A percentile compares a stretch with the other conserved stretches of the same genome.
phyloP scores from a whole-genome alignment of 139 green algal genomes.

The Chlorella sp. region DNA sequence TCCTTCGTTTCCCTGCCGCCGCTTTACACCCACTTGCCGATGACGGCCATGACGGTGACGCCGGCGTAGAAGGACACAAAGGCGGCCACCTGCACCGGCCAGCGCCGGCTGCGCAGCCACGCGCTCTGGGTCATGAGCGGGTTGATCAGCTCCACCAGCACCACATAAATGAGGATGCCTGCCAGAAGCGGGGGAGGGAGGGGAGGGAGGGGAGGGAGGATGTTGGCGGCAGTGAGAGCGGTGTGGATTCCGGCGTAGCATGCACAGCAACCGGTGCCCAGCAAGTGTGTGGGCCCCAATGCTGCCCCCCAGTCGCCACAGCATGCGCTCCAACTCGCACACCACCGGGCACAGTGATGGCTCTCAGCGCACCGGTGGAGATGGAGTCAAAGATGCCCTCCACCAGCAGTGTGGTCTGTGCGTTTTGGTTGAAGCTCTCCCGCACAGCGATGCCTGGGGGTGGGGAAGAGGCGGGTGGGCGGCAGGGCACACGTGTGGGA shows the following conservation, averaged over 20 bases:
- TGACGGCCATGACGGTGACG: conserved; percentile 28
- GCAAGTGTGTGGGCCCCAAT: no score
- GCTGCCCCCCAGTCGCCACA: no score
- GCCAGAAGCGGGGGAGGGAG: no score
- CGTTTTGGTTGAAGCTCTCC: conserved; percentile 55
- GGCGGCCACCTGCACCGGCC: conserved; percentile 18
- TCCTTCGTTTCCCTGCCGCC: no score
- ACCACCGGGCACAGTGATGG: no score
- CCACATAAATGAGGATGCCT: conserved; percentile 38
- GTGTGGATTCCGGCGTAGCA: no score
- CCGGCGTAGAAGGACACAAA: conserved; percentile 27
- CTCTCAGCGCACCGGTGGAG: conserved; percentile 8
- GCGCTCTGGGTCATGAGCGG: conserved; percentile 30
- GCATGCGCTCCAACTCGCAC: no score
- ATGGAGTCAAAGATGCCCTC: conserved; percentile 37
- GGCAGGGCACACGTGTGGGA: not conserved
- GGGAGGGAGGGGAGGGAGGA: no score
- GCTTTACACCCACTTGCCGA: conserved; percentile 20
- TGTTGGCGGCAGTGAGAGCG: no score
- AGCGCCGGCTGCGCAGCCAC: conserved; percentile 31
- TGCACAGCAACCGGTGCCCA: no score
- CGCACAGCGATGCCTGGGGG: conserved; percentile 23
- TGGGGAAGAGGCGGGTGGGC: not conserved
- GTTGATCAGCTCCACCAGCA: conserved; percentile 40
- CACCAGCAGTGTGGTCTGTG: conserved; percentile 16